These are phyloP conservation scores for Microbotryum scabiosae DNA, from an alignment of 1,284 basidiomycete genomes.

Conservation along the genomic window DNA sequence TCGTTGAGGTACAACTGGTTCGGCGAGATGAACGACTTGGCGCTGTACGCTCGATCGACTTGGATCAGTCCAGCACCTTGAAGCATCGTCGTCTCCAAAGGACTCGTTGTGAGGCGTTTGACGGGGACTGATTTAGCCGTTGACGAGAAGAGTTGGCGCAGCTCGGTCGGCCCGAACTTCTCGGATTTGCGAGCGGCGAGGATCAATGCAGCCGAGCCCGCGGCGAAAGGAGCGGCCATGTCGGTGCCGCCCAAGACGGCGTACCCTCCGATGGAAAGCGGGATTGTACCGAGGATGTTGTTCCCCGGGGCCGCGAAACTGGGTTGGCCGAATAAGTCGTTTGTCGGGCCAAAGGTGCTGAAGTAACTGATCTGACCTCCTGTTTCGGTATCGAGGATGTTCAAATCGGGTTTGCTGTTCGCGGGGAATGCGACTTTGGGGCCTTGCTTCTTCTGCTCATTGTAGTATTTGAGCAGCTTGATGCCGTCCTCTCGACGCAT, in stretches of 20 bases:
- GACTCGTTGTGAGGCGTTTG: conserved; percentile 45
- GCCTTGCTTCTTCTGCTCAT: no score
- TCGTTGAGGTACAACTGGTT: conserved; percentile 60
- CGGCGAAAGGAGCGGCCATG: conserved; percentile 45
- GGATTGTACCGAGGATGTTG: conserved; percentile 54
- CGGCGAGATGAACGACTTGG: conserved; percentile 51
- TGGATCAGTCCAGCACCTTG: conserved; percentile 58
- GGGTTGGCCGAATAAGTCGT: conserved; percentile 55
- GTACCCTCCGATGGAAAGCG: conserved; percentile 45
- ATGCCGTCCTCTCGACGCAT: no score
- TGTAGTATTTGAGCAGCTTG: no score
- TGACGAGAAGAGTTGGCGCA: conserved; percentile 51
- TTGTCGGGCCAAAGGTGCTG: conserved; percentile 49
- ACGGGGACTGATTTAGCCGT: conserved; percentile 51
- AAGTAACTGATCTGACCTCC: no score
- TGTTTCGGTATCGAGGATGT: no score
- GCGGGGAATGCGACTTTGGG: no score
- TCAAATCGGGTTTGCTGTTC: no score
- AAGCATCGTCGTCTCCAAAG: conserved; percentile 44
- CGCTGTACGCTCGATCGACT: conserved; percentile 54
- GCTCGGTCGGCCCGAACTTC: conserved; percentile 42
- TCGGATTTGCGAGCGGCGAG: conserved; percentile 50
- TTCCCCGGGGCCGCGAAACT: conserved; percentile 52
- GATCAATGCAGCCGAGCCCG: conserved; percentile 58
- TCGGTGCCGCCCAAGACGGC: conserved; percentile 45